A percentile compares a stretch with the other conserved stretches of the same genome.
These are phyloP conservation scores for Dimargaris cristalligena DNA, from an alignment of 192 early-diverging fungal species.

Conservation along the genomic window DNA sequence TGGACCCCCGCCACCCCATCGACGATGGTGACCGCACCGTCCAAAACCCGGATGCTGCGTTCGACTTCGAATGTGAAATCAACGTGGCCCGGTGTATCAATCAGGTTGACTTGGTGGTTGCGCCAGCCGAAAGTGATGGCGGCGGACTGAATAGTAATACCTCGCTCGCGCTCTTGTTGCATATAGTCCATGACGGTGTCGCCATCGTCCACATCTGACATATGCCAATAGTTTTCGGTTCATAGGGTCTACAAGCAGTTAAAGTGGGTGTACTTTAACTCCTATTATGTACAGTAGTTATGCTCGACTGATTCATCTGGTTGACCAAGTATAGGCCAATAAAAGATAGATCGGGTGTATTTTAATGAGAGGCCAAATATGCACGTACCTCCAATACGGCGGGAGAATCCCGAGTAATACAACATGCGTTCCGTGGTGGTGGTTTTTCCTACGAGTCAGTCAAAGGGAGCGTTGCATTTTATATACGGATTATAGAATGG, in stretches of 20 bases:
- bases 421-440: slow-evolving; percentile 98
- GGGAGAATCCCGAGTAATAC: slow-evolving; percentile 83
- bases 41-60: slow-evolving; percentile 76
- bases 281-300: too few species aligned
- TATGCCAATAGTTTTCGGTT: too few species aligned
- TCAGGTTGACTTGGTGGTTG: slow-evolving; percentile 66
- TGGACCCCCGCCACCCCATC: slow-evolving; percentile 93
- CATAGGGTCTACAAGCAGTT: too few species aligned
- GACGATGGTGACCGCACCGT: slow-evolving; percentile 82
- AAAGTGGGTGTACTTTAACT: too few species aligned
- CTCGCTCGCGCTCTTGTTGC: slow-evolving; percentile 71
- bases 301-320: too few species aligned
- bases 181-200: slow-evolving; percentile 90
- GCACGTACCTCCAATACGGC: slow-evolving; percentile 70
- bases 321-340: too few species aligned
- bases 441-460: slow-evolving; percentile 41
- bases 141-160: slow-evolving; percentile 87
- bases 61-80: slow-evolving; percentile 97
- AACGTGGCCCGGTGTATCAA: slow-evolving; percentile 91
- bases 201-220: slow-evolving; percentile 83
- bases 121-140: slow-evolving; percentile 75
- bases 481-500: not conserved
- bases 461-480: not conserved
- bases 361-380: too few species aligned
- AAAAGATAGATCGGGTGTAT: slow-evolving; percentile 10